Conservation (phyloP, 176 grass and related monocot species). For the Metroxylon sagu region DNA sequence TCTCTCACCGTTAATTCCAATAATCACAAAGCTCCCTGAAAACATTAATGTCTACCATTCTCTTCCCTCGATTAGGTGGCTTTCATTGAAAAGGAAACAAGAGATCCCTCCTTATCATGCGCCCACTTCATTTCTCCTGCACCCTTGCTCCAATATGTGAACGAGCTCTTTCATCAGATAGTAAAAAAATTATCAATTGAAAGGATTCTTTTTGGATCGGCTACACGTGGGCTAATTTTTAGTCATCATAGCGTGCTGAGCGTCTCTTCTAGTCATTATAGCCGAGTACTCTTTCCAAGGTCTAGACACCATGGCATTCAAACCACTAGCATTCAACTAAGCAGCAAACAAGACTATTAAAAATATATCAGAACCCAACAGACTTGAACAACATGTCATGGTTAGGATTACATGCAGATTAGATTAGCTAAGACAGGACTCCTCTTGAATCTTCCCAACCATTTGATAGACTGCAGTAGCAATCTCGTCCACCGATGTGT, state of each 20-base stretch:
- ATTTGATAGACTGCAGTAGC: constrained; percentile 15
- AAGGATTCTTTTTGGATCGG: neutral
- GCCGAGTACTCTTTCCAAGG: too few relatives aligned
- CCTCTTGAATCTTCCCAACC: constrained; percentile 10
- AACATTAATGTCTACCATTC: neutral
- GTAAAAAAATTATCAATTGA: neutral
- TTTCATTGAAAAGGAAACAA: constrained; percentile 5
- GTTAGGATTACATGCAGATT: too few relatives aligned
- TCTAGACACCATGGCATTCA: too few relatives aligned
- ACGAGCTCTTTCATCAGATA: constrained; percentile 4
- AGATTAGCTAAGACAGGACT: neutral
- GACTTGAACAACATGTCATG: too few relatives aligned
- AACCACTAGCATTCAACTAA: too few relatives aligned
- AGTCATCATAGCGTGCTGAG: too few relatives aligned
- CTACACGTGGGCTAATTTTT: too few relatives aligned
- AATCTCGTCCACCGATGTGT: constrained; percentile 15
- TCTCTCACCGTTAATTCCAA: neutral
- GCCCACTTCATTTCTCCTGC: neutral
- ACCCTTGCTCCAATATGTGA: neutral
- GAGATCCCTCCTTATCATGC: neutral
- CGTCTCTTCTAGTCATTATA: too few relatives aligned
- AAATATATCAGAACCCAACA: too few relatives aligned
- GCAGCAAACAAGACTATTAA: too few relatives aligned
- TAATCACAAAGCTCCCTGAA: neutral
- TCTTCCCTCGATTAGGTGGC: neutral